phyloP scores from a whole-genome alignment of 2,329 filamentous ascomycete species.

The Clarireedia monteithiana region DNA sequence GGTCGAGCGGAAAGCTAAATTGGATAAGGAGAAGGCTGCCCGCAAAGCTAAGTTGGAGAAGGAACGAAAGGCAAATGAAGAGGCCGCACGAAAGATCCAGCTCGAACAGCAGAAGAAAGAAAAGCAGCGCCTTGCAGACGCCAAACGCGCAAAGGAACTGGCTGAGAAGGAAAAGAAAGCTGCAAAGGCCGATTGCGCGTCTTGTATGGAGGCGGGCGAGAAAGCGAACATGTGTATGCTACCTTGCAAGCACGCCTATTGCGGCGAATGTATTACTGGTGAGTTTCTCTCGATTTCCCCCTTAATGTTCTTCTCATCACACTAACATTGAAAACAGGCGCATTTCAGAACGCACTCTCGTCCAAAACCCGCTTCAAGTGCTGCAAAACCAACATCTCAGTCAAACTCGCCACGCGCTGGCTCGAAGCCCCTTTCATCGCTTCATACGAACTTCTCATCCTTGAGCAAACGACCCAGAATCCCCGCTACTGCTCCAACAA shows the following conservation, averaged over 20 bases:
- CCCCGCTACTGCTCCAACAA: constrained; percentile 22
- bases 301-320: neutral
- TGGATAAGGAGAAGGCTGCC: constrained; percentile 1
- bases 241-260: constrained; percentile 18
- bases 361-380: constrained; percentile 17
- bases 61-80: neutral
- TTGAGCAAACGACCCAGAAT: constrained; percentile 23
- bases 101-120: neutral
- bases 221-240: constrained; percentile 12
- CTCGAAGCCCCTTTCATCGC: constrained; percentile 10
- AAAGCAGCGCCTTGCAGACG: neutral
- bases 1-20: neutral
- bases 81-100: neutral
- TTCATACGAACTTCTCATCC: constrained; percentile 18
- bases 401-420: neutral
- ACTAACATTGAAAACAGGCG: constrained; percentile 8
- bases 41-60: neutral
- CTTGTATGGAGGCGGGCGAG: constrained; percentile 15
- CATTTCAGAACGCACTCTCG: constrained; percentile 17
- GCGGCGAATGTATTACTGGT: constrained; percentile 16
- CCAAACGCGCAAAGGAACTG: constrained; percentile 1
- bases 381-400: constrained; percentile 10
- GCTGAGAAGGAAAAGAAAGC: constrained; percentile 3
- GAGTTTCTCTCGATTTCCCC: neutral
- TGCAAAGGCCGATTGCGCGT: constrained; percentile 14